Evolutionary conservation across 768 basidiomycete species (phyloP).

Genomic region (Mycena maculata): DNA sequence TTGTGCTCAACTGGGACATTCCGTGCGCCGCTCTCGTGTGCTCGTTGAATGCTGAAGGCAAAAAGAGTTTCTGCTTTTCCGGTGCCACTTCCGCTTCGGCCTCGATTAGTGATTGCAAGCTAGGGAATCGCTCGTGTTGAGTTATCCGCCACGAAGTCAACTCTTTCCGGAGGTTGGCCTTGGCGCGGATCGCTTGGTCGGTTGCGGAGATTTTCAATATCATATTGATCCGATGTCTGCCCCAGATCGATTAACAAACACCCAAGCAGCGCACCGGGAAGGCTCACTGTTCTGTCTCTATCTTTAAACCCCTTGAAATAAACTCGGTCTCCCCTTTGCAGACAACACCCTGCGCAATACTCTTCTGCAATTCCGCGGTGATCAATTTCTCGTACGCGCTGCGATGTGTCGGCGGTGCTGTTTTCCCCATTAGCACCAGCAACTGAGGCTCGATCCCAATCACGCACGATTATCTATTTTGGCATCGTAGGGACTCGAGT

Average conservation of each 20-base stretch:
- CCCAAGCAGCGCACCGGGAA: too few species aligned
- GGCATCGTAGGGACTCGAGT: neutral
- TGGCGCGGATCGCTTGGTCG: neutral
- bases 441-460: neutral
- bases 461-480: neutral
- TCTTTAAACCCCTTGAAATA: neutral
- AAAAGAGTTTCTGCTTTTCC: neutral
- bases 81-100: too few species aligned
- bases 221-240: neutral
- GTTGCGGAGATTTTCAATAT: neutral
- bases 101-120: neutral
- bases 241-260: too few species aligned
- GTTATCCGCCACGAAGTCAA: neutral
- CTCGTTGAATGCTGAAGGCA: neutral
- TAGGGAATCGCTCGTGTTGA: neutral
- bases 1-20: neutral
- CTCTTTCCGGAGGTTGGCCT: neutral
- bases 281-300: conserved; percentile 1
- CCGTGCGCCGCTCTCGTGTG: neutral
- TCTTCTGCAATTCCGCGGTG: neutral
- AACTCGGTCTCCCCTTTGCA: neutral
- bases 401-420: conserved; percentile 7
- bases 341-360: too few species aligned
- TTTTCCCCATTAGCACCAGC: neutral
- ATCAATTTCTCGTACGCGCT: conserved; percentile 1